Conservation (phyloP, 2,329 filamentous ascomycete species). For the Fusarium caatingaense region DNA sequence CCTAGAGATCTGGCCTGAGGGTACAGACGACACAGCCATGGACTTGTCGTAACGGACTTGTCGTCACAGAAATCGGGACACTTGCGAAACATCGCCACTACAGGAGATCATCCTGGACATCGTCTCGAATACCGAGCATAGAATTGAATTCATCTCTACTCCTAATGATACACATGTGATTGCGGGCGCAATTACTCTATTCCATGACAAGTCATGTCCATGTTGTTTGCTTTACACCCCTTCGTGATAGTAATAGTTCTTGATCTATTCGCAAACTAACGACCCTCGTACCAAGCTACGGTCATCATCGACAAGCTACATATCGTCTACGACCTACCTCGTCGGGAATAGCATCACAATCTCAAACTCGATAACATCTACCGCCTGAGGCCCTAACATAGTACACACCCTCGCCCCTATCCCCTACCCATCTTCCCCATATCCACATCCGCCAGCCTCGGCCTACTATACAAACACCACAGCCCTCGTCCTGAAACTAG, state of each 20-base stretch:
- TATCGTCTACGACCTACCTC: conserved; percentile 21
- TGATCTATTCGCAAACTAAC: not conserved
- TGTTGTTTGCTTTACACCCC: conserved; percentile 20
- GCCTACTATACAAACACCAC: conserved; percentile 1
- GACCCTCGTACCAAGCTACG: not conserved
- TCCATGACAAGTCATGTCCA: conserved; percentile 7
- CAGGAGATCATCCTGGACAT: not conserved
- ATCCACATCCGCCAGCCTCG: conserved; percentile 7
- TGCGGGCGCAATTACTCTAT: conserved; percentile 7
- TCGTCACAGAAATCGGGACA: not conserved
- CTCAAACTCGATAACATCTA: conserved; percentile 19
- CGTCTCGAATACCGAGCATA: conserved; percentile 9
- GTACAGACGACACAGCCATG: not conserved
- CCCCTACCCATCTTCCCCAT: conserved; percentile 1
- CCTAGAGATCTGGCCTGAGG: not conserved
- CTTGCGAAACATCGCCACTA: conserved; percentile 5
- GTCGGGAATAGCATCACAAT: conserved; percentile 23
- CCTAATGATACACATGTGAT: conserved; percentile 13
- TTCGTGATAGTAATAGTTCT: conserved; percentile 3
- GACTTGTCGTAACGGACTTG: conserved; percentile 1
- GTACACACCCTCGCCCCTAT: conserved; percentile 3
- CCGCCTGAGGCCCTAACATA: conserved; percentile 12
- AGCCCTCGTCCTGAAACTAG: conserved; percentile 25
- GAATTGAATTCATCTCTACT: conserved; percentile 9
- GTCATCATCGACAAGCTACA: not conserved